phyloP scores from a whole-genome alignment of 208 protist species.

The Trypanosoma conorhini region DNA sequence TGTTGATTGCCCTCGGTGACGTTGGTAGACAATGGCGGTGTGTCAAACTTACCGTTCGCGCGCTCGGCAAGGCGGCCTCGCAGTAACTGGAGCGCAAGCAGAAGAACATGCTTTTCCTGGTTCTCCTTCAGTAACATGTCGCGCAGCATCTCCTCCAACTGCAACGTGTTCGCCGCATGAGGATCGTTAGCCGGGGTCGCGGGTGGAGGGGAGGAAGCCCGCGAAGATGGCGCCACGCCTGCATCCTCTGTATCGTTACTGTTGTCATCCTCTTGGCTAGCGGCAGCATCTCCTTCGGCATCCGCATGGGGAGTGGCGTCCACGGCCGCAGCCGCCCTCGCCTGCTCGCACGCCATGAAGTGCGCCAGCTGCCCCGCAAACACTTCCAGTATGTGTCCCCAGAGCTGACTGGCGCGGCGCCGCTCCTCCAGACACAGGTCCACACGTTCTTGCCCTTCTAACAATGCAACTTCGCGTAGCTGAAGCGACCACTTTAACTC shows the following conservation, averaged over 20 bases:
- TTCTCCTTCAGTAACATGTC: constrained; percentile 17
- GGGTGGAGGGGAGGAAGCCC: not conserved
- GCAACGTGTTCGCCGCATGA: not conserved
- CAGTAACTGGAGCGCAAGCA: constrained; percentile 4
- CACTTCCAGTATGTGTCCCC: not conserved
- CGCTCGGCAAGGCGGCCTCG: not conserved
- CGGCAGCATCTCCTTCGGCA: not conserved
- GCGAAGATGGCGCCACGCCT: not conserved
- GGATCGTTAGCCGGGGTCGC: not conserved
- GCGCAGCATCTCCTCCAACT: constrained; percentile 2
- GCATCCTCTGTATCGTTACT: not conserved
- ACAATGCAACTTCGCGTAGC: not conserved
- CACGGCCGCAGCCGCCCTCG: not conserved
- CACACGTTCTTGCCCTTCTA: not conserved
- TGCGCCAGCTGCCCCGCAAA: not conserved
- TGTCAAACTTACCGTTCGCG: not conserved
- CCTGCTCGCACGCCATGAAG: not conserved
- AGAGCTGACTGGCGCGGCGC: not conserved
- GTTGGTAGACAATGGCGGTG: not conserved
- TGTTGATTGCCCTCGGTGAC: not conserved
- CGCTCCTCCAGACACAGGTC: not conserved
- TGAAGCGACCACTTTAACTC: not conserved
- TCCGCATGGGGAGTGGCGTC: not conserved
- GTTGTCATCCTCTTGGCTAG: not conserved
- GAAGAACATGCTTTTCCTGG: constrained; percentile 7